Evolutionary conservation across 2,329 filamentous ascomycete genomes (phyloP).

Genomic region (Sarocladium kiliense): DNA sequence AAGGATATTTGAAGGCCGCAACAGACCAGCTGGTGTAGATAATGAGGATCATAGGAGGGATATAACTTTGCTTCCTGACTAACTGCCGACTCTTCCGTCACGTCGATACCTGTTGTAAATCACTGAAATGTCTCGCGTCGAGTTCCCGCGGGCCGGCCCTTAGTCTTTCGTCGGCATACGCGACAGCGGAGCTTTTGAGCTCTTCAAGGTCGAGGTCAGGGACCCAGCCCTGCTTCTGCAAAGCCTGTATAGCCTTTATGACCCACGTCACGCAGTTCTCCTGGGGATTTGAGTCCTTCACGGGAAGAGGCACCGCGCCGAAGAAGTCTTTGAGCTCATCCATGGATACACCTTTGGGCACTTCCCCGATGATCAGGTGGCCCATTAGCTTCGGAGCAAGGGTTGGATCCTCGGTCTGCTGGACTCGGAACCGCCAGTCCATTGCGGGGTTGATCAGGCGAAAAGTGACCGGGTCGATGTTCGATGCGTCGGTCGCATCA

Average conservation of each 20-base stretch:
- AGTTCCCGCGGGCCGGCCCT: not conserved
- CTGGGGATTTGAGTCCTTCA: constrained; percentile 26
- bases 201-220: constrained; percentile 17
- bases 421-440: constrained; percentile 24
- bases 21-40: not conserved
- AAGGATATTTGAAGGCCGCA: not conserved
- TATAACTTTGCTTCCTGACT: not conserved
- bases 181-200: constrained; percentile 22
- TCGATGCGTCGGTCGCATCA: constrained; percentile 25
- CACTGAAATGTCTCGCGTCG: not conserved
- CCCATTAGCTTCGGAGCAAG: constrained; percentile 21
- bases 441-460: constrained; percentile 26
- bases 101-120: not conserved
- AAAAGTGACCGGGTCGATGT: constrained; percentile 24
- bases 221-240: constrained; percentile 22
- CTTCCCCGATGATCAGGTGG: constrained; percentile 20
- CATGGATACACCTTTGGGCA: constrained; percentile 14
- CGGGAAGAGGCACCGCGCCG: constrained; percentile 18
- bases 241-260: constrained; percentile 18
- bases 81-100: not conserved
- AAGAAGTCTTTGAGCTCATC: constrained; percentile 19
- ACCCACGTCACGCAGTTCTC: constrained; percentile 30
- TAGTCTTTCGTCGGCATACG: constrained; percentile 24
- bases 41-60: not conserved
- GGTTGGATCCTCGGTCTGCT: constrained; percentile 14